These are phyloP conservation scores for Helichrysum umbraculigerum DNA, from an alignment of 129 eudicot genomes.

Conservation along the genomic window DNA sequence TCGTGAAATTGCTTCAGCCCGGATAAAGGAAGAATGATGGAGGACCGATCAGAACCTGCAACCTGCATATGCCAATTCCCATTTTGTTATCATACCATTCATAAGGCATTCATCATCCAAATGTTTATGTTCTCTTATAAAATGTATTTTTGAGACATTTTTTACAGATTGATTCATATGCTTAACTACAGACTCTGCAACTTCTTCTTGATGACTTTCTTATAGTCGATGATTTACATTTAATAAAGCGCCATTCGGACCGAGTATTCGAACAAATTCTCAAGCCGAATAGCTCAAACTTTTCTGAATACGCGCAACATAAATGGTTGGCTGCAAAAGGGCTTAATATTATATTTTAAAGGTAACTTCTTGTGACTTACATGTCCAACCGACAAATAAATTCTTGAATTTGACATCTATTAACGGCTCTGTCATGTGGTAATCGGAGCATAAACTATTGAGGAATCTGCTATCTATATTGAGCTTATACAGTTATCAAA, in stretches of 20 bases:
- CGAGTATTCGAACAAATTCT: background rate
- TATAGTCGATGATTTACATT: background rate
- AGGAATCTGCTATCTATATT: too few relatives aligned
- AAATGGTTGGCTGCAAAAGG: background rate
- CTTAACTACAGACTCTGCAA: background rate
- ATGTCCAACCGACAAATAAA: background rate
- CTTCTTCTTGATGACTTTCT: background rate
- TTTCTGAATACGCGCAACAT: background rate
- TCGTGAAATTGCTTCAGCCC: slow-evolving; percentile 94
- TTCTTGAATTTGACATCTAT: background rate
- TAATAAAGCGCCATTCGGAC: too few relatives aligned
- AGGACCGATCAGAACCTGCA: slow-evolving; percentile 95
- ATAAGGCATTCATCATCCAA: slow-evolving; percentile 14
- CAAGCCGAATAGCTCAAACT: background rate
- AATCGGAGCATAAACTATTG: too few relatives aligned
- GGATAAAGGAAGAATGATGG: slow-evolving; percentile 93
- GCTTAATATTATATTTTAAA: background rate
- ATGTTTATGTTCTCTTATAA: background rate
- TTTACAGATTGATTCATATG: background rate
- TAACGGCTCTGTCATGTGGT: too few relatives aligned
- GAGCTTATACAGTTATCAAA: background rate
- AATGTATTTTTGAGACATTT: background rate
- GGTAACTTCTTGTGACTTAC: slow-evolving; percentile 4
- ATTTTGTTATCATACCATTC: slow-evolving; percentile 11
- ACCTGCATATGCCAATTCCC: slow-evolving; percentile 54